phyloP scores from a whole-genome alignment of 108 stramenopile species.

The Aurantiochytrium sp. region DNA sequence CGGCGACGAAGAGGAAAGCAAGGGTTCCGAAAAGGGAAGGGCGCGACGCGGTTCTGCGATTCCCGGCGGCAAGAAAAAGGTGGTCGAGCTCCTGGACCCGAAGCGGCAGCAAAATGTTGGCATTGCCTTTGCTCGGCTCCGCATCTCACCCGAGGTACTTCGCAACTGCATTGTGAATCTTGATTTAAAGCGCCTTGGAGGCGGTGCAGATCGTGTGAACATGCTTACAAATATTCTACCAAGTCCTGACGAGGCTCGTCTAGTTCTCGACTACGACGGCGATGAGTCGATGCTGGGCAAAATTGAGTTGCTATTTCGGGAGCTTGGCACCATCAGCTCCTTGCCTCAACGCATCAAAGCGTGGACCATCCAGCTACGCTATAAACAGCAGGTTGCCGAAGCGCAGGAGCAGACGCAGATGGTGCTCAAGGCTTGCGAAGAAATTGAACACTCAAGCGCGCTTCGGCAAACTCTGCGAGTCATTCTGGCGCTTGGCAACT shows the following conservation, averaged over 20 bases:
- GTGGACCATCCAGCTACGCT: background rate
- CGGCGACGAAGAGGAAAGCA: background rate
- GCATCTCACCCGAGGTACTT: background rate
- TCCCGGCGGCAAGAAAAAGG: background rate
- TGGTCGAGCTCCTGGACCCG: slow-evolving; percentile 16
- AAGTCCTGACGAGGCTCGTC: slow-evolving; percentile 17
- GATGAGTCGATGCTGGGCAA: slow-evolving; percentile 16
- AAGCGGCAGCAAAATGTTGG: slow-evolving; percentile 32
- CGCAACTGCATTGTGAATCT: background rate
- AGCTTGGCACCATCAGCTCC: background rate
- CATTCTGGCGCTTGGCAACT: slow-evolving; percentile 29
- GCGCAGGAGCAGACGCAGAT: slow-evolving; percentile 44
- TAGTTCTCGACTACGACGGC: slow-evolving; percentile 19
- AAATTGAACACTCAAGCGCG: slow-evolving; percentile 23
- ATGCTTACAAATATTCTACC: slow-evolving; percentile 21
- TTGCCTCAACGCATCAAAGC: slow-evolving; percentile 20
- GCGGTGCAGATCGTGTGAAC: background rate
- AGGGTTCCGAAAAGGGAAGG: background rate
- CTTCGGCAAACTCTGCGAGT: background rate
- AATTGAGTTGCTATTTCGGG: slow-evolving; percentile 17
- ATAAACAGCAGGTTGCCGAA: background rate
- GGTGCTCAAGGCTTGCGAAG: slow-evolving; percentile 61
- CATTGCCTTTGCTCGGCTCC: slow-evolving; percentile 27
- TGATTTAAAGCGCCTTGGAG: background rate
- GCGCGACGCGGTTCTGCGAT: background rate